A percentile compares a stretch with the other conserved stretches of the same genome.
These are phyloP conservation scores for Aspergillus panamensis DNA, from an alignment of 495 filamentous ascomycete genomes.

Conservation along the genomic window DNA sequence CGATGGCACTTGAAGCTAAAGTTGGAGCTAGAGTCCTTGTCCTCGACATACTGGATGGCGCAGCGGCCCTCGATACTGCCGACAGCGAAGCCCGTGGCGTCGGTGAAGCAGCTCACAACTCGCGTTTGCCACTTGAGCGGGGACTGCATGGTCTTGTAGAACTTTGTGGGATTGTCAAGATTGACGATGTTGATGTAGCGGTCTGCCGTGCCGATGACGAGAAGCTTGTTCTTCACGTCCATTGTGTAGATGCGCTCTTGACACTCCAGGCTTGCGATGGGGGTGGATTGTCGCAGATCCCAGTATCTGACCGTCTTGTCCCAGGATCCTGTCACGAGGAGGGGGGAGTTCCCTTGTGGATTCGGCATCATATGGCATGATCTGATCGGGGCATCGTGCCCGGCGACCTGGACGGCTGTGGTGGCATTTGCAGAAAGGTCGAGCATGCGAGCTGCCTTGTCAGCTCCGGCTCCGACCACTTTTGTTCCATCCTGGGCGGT, in stretches of 20 bases:
- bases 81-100: conserved; percentile 79
- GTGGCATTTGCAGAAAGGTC: conserved; percentile 61
- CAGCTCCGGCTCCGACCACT: conserved; percentile 77
- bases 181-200: conserved; percentile 85
- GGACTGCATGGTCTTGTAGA: conserved; percentile 80
- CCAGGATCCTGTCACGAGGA: conserved; percentile 89
- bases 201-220: conserved; percentile 83
- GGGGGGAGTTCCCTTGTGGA: conserved; percentile 50
- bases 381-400: conserved; percentile 76
- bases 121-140: conserved; percentile 88
- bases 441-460: conserved; percentile 77
- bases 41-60: conserved; percentile 83
- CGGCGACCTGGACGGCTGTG: conserved; percentile 60
- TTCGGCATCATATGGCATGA: conserved; percentile 70
- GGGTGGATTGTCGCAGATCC: conserved; percentile 68
- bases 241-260: conserved; percentile 85
- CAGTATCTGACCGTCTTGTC: conserved; percentile 96
- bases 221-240: conserved; percentile 72
- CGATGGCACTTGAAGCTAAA: conserved; percentile 96
- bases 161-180: conserved; percentile 68
- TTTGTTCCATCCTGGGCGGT: conserved; percentile 60
- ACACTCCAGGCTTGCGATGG: conserved; percentile 62
- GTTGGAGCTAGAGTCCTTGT: conserved; percentile 76
- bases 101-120: conserved; percentile 78
- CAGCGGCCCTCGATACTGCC: conserved; percentile 88